Conservation (phyloP, 2,329 filamentous ascomycete genomes). For the Calonectria henricotiae region DNA sequence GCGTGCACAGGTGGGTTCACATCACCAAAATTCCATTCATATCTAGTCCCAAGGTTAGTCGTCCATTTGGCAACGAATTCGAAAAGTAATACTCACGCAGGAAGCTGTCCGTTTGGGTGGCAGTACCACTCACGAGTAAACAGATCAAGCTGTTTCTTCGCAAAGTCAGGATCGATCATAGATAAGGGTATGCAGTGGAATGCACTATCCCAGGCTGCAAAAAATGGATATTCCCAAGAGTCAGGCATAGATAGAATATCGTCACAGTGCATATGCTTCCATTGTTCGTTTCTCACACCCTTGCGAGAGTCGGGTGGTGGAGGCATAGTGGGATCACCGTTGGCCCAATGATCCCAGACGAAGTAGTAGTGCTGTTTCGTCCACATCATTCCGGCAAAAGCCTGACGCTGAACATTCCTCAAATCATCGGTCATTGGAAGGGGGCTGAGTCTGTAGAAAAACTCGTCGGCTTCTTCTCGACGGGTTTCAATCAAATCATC, state of each 20-base stretch:
- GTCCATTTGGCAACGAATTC: not conserved
- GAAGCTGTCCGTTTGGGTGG: constrained; percentile 95
- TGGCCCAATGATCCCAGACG: constrained; percentile 98
- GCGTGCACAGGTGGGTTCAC: constrained; percentile 98
- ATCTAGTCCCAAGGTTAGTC: constrained; percentile 60
- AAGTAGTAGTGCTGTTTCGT: constrained; percentile 98
- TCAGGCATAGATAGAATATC: constrained; percentile 98
- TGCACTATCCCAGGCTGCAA: constrained; percentile 96
- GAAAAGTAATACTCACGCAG: constrained; percentile 74
- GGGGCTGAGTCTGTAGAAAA: constrained; percentile 94
- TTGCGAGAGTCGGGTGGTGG: constrained; percentile 88
- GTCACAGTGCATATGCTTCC: constrained; percentile 96
- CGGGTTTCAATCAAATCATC: constrained; percentile 92
- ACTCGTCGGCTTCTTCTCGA: constrained; percentile 93
- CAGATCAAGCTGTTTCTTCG: constrained; percentile 97
- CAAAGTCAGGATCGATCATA: constrained; percentile 98
- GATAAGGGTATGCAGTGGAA: constrained; percentile 97
- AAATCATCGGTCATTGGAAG: constrained; percentile 94
- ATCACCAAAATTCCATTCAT: constrained; percentile 98
- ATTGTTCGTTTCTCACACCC: constrained; percentile 86
- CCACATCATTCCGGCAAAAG: constrained; percentile 98
- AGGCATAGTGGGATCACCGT: constrained; percentile 90
- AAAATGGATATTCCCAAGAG: constrained; percentile 99
- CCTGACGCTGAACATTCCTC: constrained; percentile 94
- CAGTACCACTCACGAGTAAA: constrained; percentile 99